Evolutionary conservation across 345 rosid genomes (phyloP).

Genomic region (Eutrema yunnanense): DNA sequence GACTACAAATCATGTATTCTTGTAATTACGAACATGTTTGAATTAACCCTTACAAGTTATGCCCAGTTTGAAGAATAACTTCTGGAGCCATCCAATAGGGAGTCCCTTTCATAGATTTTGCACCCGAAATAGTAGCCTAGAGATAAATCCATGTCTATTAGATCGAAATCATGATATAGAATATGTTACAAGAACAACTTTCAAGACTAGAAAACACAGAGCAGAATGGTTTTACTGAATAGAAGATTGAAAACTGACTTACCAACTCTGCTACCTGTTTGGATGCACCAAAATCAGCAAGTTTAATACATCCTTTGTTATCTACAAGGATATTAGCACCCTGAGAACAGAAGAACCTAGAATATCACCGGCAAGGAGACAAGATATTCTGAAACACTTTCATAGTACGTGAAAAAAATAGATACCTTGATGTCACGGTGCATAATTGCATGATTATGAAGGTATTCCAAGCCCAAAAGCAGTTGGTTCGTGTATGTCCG

Average conservation of each 20-base stretch:
- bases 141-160: slow-evolving; percentile 20
- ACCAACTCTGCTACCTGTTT: slow-evolving; percentile 91
- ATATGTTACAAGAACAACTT: background rate
- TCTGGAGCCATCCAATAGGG: slow-evolving; percentile 99
- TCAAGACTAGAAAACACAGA: background rate
- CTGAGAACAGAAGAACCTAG: slow-evolving; percentile 35
- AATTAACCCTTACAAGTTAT: slow-evolving; percentile 61
- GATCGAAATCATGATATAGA: background rate
- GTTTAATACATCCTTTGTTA: slow-evolving; percentile 87
- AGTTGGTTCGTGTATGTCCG: slow-evolving; percentile 69
- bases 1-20: background rate
- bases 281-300: slow-evolving; percentile 97
- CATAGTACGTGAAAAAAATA: background rate
- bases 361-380: background rate
- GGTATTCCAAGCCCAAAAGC: slow-evolving; percentile 71
- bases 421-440: slow-evolving; percentile 88
- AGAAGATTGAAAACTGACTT: slow-evolving; percentile 4
- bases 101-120: slow-evolving; percentile 95
- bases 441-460: slow-evolving; percentile 81
- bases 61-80: slow-evolving; percentile 94
- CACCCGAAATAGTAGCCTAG: slow-evolving; percentile 81
- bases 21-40: background rate
- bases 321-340: slow-evolving; percentile 93
- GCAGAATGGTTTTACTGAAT: background rate
- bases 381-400: background rate